Evolutionary conservation across 176 grass and related monocot species (phyloP), one percentile per base, ranked within the genome.

Genomic region (Carex myosuroides): DNA sequence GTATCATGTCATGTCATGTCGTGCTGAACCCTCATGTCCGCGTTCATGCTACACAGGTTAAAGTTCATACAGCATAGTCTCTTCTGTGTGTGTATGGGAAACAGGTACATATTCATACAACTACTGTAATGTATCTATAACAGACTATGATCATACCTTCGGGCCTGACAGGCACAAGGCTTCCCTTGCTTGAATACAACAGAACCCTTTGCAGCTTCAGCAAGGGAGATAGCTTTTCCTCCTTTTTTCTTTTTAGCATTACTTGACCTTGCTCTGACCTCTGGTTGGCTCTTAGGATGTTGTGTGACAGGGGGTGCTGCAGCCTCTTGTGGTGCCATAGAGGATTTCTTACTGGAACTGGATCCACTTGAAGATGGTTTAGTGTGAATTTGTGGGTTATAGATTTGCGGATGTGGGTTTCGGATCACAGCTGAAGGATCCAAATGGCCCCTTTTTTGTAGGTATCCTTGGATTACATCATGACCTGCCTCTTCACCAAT

Each of bases 131-230:
- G 24, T 32, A 56, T 76, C 46, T 55, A 76, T 54, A 54, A 55
- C 21, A 76, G 48, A 54, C 4, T 5, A 75, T 53, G 20, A 76
- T 86, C 87, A 81, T 94, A 93, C 84, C 87, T 93, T 53, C 95
- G 95, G 32, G 95, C 95, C 88, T 98, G 95, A 80, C 95, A 98
- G 22, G 92, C 88, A 85, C 95, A 98, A 74, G 92, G 92, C 50
- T 98, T 94, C 13, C 95, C 95, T 88, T 98, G 88, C 75, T 98
- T 89, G 83, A 98, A 98, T 79, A 98, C 91, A 86, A 98, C 67
- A 79, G 91, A 95, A 5, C 95, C 96, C 82, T 93, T 98, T 0
- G 92, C 89, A 81, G 89, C 96, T 86, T 98, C 93, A 72, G 88
- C 89, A 59, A 98, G 96, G 57, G 91, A 93, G 42, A 98, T 93